Percentiles rank a stretch among this genome's conserved stretches.
Evolutionary conservation across 2,329 filamentous ascomycete species (phyloP).

Genomic region (Plenodomus biglobosus): DNA sequence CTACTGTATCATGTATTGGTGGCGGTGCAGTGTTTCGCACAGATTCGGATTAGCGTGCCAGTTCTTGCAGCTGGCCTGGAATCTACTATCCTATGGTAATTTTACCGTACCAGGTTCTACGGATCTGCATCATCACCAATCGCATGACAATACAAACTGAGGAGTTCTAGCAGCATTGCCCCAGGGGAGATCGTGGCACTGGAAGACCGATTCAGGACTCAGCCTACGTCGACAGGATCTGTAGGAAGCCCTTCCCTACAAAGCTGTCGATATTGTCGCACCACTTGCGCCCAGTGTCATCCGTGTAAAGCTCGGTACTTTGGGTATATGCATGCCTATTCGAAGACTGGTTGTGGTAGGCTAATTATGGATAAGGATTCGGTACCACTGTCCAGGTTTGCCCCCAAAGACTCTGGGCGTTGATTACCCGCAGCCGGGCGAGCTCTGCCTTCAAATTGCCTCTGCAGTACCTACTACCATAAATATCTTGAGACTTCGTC

Average conservation of each 20-base stretch:
- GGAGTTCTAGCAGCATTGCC: neutral
- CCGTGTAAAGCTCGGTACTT: neutral
- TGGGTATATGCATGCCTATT: slow-evolving; percentile 8
- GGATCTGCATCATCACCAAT: slow-evolving; percentile 15
- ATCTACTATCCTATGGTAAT: too few species aligned
- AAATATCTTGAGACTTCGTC: too few species aligned
- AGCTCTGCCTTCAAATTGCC: neutral
- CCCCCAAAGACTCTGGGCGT: slow-evolving; percentile 6
- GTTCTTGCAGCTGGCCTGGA: too few species aligned
- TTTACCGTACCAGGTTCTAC: slow-evolving; percentile 6
- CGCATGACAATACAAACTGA: neutral
- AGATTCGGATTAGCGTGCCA: slow-evolving; percentile 10
- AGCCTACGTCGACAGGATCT: neutral
- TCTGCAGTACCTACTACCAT: too few species aligned
- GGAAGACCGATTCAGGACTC: neutral
- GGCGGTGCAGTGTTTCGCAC: slow-evolving; percentile 21
- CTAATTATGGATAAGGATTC: neutral
- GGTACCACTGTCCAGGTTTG: neutral
- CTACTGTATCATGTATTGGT: slow-evolving; percentile 45
- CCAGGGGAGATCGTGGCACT: neutral
- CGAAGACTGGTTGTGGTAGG: slow-evolving; percentile 3
- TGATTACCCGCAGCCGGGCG: slow-evolving; percentile 17
- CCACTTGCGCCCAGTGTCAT: neutral
- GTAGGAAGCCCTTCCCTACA: neutral
- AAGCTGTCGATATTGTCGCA: too few species aligned